These are phyloP conservation scores for Naganishia albida DNA, from an alignment of 1,284 basidiomycete species.

Conservation along the genomic window DNA sequence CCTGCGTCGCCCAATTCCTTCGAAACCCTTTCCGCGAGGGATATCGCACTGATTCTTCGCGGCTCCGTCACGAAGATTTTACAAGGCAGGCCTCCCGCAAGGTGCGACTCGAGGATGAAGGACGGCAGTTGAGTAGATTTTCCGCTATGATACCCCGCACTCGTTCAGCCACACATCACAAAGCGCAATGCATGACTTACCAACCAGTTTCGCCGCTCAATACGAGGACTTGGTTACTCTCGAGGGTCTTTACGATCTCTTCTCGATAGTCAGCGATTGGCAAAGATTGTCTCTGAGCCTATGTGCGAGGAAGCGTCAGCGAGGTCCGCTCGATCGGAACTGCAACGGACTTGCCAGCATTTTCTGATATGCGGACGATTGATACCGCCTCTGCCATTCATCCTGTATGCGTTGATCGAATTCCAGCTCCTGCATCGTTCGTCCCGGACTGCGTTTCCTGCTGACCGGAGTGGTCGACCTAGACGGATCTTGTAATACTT, in stretches of 20 bases:
- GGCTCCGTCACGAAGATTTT: conserved; percentile 97
- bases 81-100: conserved; percentile 77
- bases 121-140: conserved; percentile 97
- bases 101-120: conserved; percentile 89
- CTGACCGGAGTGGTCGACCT: too few relatives aligned
- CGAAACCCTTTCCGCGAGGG: conserved; percentile 93
- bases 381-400: conserved; percentile 64
- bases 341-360: conserved; percentile 51
- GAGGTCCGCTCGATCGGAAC: neutral
- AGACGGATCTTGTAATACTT: too few relatives aligned
- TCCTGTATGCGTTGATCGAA: conserved; percentile 57
- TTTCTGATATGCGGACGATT: conserved; percentile 70
- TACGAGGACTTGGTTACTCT: conserved; percentile 82
- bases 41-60: conserved; percentile 93
- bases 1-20: conserved; percentile 79
- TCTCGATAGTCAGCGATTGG: conserved; percentile 86
- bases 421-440: conserved; percentile 11
- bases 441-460: neutral
- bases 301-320: neutral
- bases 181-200: conserved; percentile 54
- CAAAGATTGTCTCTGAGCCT: conserved; percentile 71
- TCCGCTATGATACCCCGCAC: conserved; percentile 61
- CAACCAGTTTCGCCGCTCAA: conserved; percentile 98
- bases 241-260: conserved; percentile 71
- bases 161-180: conserved; percentile 12